Evolutionary conservation across 2,329 filamentous ascomycete species (phyloP).

Genomic region (Remersonia thermophila): DNA sequence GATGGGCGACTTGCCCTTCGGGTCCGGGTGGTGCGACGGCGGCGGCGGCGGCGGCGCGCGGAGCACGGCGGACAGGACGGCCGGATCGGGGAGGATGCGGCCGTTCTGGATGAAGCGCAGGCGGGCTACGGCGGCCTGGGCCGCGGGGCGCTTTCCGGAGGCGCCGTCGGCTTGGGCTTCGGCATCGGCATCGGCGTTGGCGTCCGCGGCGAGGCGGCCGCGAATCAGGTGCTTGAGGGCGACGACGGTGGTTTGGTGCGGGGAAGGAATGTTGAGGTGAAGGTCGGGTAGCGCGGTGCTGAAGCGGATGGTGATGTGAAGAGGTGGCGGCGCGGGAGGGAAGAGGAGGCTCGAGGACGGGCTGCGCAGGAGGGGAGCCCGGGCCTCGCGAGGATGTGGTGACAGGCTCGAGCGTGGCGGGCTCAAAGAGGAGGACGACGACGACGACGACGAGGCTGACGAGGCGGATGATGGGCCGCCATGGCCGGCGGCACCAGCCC

Average conservation of each 20-base stretch:
- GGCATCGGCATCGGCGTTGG: constrained; percentile 20
- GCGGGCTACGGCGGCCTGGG: constrained; percentile 42
- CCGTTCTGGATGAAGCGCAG: constrained; percentile 85
- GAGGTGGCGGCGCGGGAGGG: constrained; percentile 25
- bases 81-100: constrained; percentile 66
- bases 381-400: constrained; percentile 1
- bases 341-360: constrained; percentile 7
- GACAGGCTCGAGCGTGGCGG: background rate
- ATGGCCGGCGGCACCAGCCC: constrained; percentile 2
- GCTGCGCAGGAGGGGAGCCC: constrained; percentile 6
- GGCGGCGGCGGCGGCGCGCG: constrained; percentile 47
- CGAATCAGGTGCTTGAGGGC: constrained; percentile 77
- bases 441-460: constrained; percentile 8
- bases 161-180: constrained; percentile 9
- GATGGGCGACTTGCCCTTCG: constrained; percentile 56
- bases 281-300: constrained; percentile 75
- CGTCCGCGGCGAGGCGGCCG: constrained; percentile 42
- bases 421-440: constrained; percentile 7
- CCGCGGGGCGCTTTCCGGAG: constrained; percentile 2
- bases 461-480: background rate
- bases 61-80: constrained; percentile 56
- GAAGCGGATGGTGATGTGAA: constrained; percentile 83
- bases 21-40: constrained; percentile 18
- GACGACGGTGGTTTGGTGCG: constrained; percentile 58
- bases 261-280: constrained; percentile 58